Evolutionary conservation across 345 rosid species (phyloP), one percentile per base, ranked within the genome.

Genomic region (Gossypium longicalyx): DNA sequence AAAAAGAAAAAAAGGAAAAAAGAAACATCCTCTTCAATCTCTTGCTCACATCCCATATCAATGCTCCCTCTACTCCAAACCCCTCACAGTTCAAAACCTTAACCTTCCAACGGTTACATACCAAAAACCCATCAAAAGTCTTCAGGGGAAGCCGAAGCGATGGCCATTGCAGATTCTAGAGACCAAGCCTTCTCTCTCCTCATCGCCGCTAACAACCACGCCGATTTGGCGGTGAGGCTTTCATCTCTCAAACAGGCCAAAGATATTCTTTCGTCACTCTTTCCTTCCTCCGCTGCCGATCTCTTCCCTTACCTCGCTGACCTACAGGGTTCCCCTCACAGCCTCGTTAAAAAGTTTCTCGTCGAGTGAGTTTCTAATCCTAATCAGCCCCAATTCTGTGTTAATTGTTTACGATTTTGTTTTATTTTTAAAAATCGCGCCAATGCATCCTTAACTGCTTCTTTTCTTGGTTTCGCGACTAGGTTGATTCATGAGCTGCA

Each of bases 181-280:
- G 90, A 87, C 69, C 97, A 87, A 73, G 91, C 93, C 11, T 86
- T 89, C 60, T 83, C 93, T 64, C 98, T 94, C 76, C 92, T 92
- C 73, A 81, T 89, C 64, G 95, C 97, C 10, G 93, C 93, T 19
- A 87, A 85, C 75, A 85, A 82, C 86, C 98, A 92, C 54, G 82
- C 90, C 74, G 97, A 89, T 85, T 85, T 94, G 85, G 88, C 91
- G 4, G 97, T 92, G 27, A 94, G 89, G 90, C 89, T 94, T 41
- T 92, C 97, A 29, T 94, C 98, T 62, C 82, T 94, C 8, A 86
- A 83, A 72, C 98, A 94, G 85, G 91, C 88, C 75, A 94, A 80
- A 71, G 93, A 87, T 79, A 82, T 94, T 38, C 77, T 94, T 23
- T 82, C 85, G 44, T 86, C 97, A 57, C 72, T 85, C 71, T 92